Base-by-base conservation (phyloP, 192 early-diverging fungal genomes). In the Coemansia sp. region DNA sequence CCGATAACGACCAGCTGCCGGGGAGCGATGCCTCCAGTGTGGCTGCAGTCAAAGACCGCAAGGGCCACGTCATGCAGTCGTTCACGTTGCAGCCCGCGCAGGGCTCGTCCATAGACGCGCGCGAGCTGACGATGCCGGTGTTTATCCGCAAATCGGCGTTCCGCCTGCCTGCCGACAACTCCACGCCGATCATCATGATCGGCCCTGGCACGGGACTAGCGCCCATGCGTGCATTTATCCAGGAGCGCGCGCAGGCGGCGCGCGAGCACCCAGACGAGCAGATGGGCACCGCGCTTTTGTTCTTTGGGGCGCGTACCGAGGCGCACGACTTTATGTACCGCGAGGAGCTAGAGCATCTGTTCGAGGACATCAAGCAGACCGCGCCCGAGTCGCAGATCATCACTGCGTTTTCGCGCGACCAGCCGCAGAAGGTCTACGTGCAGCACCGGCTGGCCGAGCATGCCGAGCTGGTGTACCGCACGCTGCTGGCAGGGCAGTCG, bases 171-270 rank as follows among this genome's bases (percentile, higher is more conserved):
- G 71, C 83, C 23, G 89, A 95, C 62, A 67, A 82, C 40, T 59
- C 81, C 7, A 65, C 86, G 10, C 97, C 97, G 16, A 77, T 99
- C 59, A 85, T 99, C 29, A 99, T 99, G 97, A 81, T 99, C 29
- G 97, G 97, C 0, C 97, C 97, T n/a, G 97, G 97, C 45, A 99
- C 97, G 4, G 97, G 97, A 43, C 91, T 99, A 33, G 97, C 97
- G 16, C 97, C 97, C 24, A 98, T 99, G 89, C 86, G 97, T 45
- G 97, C 90, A 4, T 99, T 99, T 64, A 69, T 97, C 10, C 87
- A 90, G 54, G 97, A 99, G 65, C 91, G 97, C 49, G 86, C 89
- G 4, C 51, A 65, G 43, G 77, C 83, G 29, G 67, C 67, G 2
- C 82, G 83, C 56, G 86, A 82, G 22, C 60, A 65, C 53, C 80